Base-by-base conservation (phyloP, 305 asterid genomes). In the Fraxinus greggii region DNA sequence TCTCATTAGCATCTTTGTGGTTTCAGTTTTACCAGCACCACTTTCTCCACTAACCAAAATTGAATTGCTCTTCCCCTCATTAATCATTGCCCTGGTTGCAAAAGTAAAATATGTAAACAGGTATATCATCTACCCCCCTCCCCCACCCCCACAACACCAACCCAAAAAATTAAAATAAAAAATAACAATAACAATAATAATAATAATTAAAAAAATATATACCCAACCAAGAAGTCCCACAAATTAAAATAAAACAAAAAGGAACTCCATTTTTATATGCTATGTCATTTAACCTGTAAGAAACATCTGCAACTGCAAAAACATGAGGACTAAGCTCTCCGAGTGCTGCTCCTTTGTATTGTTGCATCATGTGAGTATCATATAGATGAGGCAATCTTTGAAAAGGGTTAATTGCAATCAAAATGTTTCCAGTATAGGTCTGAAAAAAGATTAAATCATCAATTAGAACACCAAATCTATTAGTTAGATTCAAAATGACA, bases 251-350 rank as follows among this genome's bases (percentile, higher is more conserved):
- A 51, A 51, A 51, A 17, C 61, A 51, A 51, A 12, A 5, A 4
- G 61, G 21, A 51, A 17, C 61, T 17, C 61, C 23, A 51, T 45
- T 48, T 48, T 48, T 48, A 5, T 51, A 51, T 51, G 61, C 5
- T 17, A 17, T 17, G 61, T 48, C 78, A 86, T 79, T 40, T 82
- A 84, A 96, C 99, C 99, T 88, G 89, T 93, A 97, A 77, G 98
- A 94, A 86, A 93, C 99, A 91, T 97, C 99, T 4, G 94, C 99
- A 83, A 97, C 87, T 33, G 99, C 99, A 90, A 97, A 96, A 79
- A 97, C 99, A 92, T 97, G 99, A 40, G 99, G 99, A 87, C 98
- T 96, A 79, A 96, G 97, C 93, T 96, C 99, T 79, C 99, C 99
- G 77, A 96, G 93, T 83, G 91, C 91, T 1, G 96, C 98, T 84